Base-by-base conservation (phyloP, 768 basidiomycete species). In the Suillus hirtellus region DNA sequence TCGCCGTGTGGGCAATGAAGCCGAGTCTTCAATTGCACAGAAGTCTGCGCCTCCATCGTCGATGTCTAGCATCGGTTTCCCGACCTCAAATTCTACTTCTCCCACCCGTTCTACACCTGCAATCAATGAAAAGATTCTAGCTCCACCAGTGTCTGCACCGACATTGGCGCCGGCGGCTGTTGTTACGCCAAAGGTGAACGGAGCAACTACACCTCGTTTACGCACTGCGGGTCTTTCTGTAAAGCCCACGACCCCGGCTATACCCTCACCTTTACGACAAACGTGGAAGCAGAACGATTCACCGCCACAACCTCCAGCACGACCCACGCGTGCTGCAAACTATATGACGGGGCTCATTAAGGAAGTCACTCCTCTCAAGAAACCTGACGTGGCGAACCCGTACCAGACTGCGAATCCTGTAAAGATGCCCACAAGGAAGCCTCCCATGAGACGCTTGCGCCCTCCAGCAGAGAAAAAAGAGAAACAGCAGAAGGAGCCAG, bases 211-310 rank as follows among this genome's bases (percentile, higher is more conserved):
- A 11, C 52, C 75, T 54, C 77, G 81, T 35, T 72, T 84, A 54
- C 82, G 82, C 19, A 76, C 79, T 27, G 72, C 79, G 12, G 78
- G 76, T 14, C 43, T 78, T 35, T 60, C 69, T 43, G 66, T 71
- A 54, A 88, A 88, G 67, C 83, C 81, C 7, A 88, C 88, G 19
- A 75, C 82, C 1, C 91, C 92, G 7, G 83, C 81, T 14, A 75
- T 85, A 9, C 89, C 92, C 17, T 93, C 90, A 11, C 92, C 91
- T 31, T 77, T 93, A 50, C 84, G 91, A 6, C 88, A 93, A 67
- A 80, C 89, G 3, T 92, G 90, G 90, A 78, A 81, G 19, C 77
- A 80, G 50, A 75, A 73, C 38, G 82, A 79, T 56, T 78, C 79
- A 19, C 74, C 79, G 8, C 72, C 77, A 53, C 71, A 77, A 37